phyloP scores from a whole-genome alignment of 129 eudicot species.

The sunflower (Helianthus annuus) region HanXRQr2.0-SUNRISE NC_035447.2:118941761-118942260 shows the following conservation, averaged over 20 bases:
- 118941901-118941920: background rate
- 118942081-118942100: background rate
- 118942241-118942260: background rate
- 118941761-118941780: no score
- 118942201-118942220: background rate
- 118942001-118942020: background rate
- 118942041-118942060: background rate
- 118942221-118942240: background rate
- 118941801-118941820: no score
- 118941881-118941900: no score
- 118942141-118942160: background rate
- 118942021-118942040: background rate
- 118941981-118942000: background rate
- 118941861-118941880: no score
- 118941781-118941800: no score
- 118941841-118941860: no score
- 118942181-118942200: background rate
- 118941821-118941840: no score
- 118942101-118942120: background rate
- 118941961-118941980: background rate
- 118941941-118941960: background rate
- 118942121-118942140: background rate
- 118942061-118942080: background rate
- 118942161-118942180: no score
- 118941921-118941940: background rate